Percentiles rank a stretch among this genome's conserved stretches.
Evolutionary conservation across 2,329 filamentous ascomycete species (phyloP).

Genomic region (Leptographium procerum): DNA sequence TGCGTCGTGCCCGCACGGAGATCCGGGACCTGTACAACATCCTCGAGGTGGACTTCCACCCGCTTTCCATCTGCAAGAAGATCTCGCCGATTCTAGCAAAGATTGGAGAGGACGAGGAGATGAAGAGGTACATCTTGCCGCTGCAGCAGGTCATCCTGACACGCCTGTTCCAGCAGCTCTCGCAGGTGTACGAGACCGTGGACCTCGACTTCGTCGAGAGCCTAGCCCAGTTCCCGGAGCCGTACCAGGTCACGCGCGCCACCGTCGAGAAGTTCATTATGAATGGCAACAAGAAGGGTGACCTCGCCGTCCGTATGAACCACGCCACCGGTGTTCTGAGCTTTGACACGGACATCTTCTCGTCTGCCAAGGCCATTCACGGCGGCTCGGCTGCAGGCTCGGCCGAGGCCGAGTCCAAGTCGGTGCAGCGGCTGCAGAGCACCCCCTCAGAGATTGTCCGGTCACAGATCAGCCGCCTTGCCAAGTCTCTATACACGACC

Average conservation of each 20-base stretch:
- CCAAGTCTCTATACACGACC: conserved; percentile 82
- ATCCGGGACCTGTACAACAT: conserved; percentile 98
- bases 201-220: conserved; percentile 88
- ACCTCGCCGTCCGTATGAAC: conserved; percentile 90
- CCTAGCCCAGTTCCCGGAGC: conserved; percentile 90
- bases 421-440: conserved; percentile 90
- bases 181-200: conserved; percentile 97
- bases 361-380: conserved; percentile 85
- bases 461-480: conserved; percentile 82
- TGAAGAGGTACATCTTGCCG: conserved; percentile 93
- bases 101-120: conserved; percentile 87
- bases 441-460: conserved; percentile 96
- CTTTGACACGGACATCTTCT: conserved; percentile 97
- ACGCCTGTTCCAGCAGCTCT: conserved; percentile 95
- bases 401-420: conserved; percentile 71
- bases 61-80: conserved; percentile 96
- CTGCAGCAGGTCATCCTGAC: conserved; percentile 98
- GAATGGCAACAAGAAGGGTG: conserved; percentile 99
- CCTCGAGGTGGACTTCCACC: conserved; percentile 97
- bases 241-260: conserved; percentile 80
- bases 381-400: conserved; percentile 75
- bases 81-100: conserved; percentile 91
- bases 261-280: conserved; percentile 99
- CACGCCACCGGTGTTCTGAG: conserved; percentile 91
- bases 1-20: conserved; percentile 85